Evolutionary conservation across 1,284 basidiomycete species (phyloP), one percentile per base, ranked within the genome.

Genomic region (Sporisorium iseilematis-ciliati): DNA sequence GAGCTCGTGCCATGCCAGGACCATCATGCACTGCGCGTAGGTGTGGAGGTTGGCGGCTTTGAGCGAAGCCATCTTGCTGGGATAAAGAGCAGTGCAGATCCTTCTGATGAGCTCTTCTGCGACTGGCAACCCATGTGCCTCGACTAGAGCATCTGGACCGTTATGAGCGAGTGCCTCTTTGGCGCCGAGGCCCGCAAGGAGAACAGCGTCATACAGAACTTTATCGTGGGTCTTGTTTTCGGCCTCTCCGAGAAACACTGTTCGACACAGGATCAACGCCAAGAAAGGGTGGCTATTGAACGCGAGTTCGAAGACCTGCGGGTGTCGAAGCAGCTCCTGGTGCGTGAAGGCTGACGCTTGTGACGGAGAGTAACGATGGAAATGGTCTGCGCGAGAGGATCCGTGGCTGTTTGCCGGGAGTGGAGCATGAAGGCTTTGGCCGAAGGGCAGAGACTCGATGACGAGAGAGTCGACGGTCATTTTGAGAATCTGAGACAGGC

Each of bases 1-100:
- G 4, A 77, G 66, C 45, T 73, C 60, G 52, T 73, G 65, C 75
- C 75, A 77, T 1, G 65, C 75, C 10, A 77, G n/a, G 12, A 77
- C 55, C 59, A 73, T 63, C 31, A 61, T 53, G 29, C 49, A 51
- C 38, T 75, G 62, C 10, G 41, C 38, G n/a, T 23, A 54, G 8
- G 25, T 45, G 25, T 71, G 68, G 10, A 71, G 50, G 7, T 38
- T 40, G 2, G 51, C 5, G 0, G 55, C 50, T 18, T 48, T 65
- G 31, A 61, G 51, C 4, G 26, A 41, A 16, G 55, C 63, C 7
- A 65, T 55, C 20, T 50, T 33, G 26, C 20, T 42, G 4, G 21
- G 23, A 26, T 51, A 62, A 14, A 71, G 50, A 4, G 54, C 21
- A 14, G 18, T n/a, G 5, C 35, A 38, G 5, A 20, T 25, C 41